Evolutionary conservation across 345 rosid species (phyloP).

Genomic region (Linum lewisii): DNA sequence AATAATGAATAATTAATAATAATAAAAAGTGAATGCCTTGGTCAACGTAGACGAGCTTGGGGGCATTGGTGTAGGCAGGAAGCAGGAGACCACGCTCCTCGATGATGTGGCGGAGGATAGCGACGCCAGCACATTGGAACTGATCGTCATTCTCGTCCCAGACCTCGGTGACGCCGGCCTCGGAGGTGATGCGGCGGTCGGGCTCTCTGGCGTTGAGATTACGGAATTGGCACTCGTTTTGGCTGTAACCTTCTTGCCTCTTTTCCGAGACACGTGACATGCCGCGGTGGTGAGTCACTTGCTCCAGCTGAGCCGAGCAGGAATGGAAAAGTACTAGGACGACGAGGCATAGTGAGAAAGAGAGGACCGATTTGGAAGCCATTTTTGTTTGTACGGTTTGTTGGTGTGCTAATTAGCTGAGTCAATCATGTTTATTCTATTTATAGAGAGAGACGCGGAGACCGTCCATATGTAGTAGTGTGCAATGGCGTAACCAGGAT

Average conservation of each 20-base stretch:
- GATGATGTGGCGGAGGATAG: conserved; percentile 27
- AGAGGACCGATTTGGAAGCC: neutral
- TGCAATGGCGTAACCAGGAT: no score
- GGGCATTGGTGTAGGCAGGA: conserved; percentile 30
- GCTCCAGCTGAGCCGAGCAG: conserved; percentile 1
- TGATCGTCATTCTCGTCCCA: conserved; percentile 33
- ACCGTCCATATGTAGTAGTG: neutral
- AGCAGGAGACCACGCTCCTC: conserved; percentile 26
- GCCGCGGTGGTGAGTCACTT: neutral
- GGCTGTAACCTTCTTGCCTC: conserved; percentile 12
- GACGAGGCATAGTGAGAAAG: conserved; percentile 4
- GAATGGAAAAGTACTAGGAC: neutral
- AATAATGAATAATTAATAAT: neutral
- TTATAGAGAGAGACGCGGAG: neutral
- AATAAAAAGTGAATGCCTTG: conserved; percentile 34
- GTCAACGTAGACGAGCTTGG: conserved; percentile 31
- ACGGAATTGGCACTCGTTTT: conserved; percentile 23
- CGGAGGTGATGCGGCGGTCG: conserved; percentile 17
- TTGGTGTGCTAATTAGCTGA: neutral
- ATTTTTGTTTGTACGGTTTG: neutral
- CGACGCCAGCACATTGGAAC: conserved; percentile 37
- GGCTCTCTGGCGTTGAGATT: conserved; percentile 28
- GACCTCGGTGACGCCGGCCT: conserved; percentile 34
- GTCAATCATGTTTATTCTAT: neutral
- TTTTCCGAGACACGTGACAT: neutral